These are phyloP conservation scores for Penicillium vulpinum DNA, from an alignment of 2,329 filamentous ascomycete genomes.

Conservation along the genomic window DNA sequence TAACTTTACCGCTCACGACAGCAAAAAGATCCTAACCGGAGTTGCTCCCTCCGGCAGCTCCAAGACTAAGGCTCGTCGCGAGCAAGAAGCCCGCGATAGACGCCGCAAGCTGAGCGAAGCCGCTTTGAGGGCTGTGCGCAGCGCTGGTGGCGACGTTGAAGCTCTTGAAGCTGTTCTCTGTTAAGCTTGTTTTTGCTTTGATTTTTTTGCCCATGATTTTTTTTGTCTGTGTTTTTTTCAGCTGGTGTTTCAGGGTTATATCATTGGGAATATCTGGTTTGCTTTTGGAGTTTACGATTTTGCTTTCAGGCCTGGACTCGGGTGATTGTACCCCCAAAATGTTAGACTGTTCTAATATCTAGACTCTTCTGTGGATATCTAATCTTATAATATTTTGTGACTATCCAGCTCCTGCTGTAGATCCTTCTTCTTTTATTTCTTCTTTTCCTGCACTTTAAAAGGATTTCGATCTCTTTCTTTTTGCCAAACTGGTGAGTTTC, in stretches of 20 bases:
- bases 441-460: background rate
- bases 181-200: conserved; percentile 22
- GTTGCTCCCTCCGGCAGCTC: conserved; percentile 88
- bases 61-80: conserved; percentile 91
- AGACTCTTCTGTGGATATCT: conserved; percentile 20
- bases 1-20: conserved; percentile 84
- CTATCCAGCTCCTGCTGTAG: conserved; percentile 6
- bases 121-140: conserved; percentile 45
- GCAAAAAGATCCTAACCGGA: conserved; percentile 75
- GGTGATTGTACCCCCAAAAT: conserved; percentile 18
- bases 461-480: background rate
- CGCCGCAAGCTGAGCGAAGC: conserved; percentile 52
- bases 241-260: conserved; percentile 27
- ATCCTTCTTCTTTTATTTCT: background rate
- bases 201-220: no score
- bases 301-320: conserved; percentile 13
- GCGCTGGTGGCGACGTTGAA: conserved; percentile 49
- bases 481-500: background rate
- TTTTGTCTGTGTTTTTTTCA: conserved; percentile 17
- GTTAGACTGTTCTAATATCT: conserved; percentile 25
- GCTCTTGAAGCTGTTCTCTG: conserved; percentile 44
- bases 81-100: conserved; percentile 82
- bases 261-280: conserved; percentile 25
- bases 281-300: conserved; percentile 26
- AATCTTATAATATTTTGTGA: conserved; percentile 15